Evolutionary conservation across 2,329 filamentous ascomycete species (phyloP), one percentile per base, ranked within the genome.

Genomic region (Metarhizium rileyi): DNA sequence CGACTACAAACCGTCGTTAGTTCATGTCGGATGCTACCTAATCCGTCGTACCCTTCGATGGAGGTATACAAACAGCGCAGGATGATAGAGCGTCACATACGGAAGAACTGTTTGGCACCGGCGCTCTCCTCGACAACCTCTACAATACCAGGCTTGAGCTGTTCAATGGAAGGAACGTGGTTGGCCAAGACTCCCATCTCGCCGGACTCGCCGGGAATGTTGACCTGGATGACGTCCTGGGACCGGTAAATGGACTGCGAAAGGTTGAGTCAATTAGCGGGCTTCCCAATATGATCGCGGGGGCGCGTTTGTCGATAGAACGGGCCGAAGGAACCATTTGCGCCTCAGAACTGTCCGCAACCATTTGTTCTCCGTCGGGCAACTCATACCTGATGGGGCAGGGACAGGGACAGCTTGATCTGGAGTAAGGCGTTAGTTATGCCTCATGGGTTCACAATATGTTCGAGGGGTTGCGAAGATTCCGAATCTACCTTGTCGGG

Each of bases 181-280:
- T 93, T 94, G 70, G 93, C 93, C 68, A 98, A 86, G 64, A 98
- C 86, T 86, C 93, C 93, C 93, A 98, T 98, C 64, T 97, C 93
- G 70, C 93, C 93, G 56, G 90, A 94, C 72, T 95, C 93, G 66
- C 93, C 93, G 70, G 93, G 86, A 66, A 98, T 85, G 82, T 98
- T 98, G 78, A 98, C 93, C 78, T 98, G 93, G 66, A 97, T 84
- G 67, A 83, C 79, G 66, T 80, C 78, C 64, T 81, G 74, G 61
- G 74, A 83, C 71, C 79, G 80, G 77, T 80, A 84, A 73, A 84
- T 74, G 63, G 84, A 74, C 86, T 90, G 66, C 55, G 43, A 38
- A 36, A 25, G 10, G 22, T 66, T 74, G 75, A 70, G 74, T 70
- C 63, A 74, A 74, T 77, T 77, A 77, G 70, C 66, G 62, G 38